Evolutionary conservation across 768 basidiomycete genomes (phyloP).

Genomic region (Rhizopogon rudus): DNA sequence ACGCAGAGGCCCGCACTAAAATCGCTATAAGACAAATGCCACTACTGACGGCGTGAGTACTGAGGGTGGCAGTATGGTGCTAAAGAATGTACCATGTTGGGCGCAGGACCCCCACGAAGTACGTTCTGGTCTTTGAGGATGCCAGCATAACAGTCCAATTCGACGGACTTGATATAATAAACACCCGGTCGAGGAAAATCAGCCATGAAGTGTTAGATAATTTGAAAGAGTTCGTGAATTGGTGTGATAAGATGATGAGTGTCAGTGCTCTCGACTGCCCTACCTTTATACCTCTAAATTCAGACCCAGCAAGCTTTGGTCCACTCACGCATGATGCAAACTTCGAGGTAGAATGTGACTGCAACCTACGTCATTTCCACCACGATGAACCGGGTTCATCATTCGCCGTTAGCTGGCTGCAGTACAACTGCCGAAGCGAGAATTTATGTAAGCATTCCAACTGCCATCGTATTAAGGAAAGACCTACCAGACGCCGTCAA

Average conservation of each 20-base stretch:
- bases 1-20: not conserved
- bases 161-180: not conserved
- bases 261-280: not conserved
- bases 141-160: not conserved
- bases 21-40: not conserved
- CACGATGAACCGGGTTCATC: no score
- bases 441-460: no score
- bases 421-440: no score
- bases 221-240: not conserved
- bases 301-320: not conserved
- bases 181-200: not conserved
- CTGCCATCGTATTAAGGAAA: no score
- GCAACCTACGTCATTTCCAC: no score
- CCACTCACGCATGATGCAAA: no score
- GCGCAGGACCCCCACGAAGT: not conserved
- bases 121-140: not conserved
- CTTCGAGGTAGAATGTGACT: no score
- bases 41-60: not conserved
- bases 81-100: not conserved
- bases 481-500: no score
- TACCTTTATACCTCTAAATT: not conserved
- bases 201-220: not conserved
- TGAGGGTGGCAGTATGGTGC: not conserved
- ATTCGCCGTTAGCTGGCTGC: no score
- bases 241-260: not conserved